phyloP scores from a whole-genome alignment of 495 filamentous ascomycete genomes.

The Copromyces sp. region DNA sequence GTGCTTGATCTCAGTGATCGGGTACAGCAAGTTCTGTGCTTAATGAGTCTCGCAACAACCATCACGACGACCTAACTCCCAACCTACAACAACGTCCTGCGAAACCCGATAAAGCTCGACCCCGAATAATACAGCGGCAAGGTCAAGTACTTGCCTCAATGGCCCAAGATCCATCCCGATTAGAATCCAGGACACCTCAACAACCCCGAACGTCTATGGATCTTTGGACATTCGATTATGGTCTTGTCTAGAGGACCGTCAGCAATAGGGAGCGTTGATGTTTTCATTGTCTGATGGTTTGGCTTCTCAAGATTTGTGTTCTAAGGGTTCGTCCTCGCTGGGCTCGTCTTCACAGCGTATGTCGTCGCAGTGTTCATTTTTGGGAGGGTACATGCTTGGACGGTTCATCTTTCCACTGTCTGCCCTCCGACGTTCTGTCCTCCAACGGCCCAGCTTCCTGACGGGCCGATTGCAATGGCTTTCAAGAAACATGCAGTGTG shows the following conservation, averaged over 20 bases:
- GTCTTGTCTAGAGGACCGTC: not conserved
- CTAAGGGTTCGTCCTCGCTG: not conserved
- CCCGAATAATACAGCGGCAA: not conserved
- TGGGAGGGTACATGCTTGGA: not conserved
- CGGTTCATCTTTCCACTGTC: not conserved
- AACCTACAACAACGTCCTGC: not conserved
- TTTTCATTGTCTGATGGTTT: not conserved
- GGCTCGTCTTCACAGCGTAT: not conserved
- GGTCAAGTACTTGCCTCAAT: not conserved
- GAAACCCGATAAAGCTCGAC: not conserved
- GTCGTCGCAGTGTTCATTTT: not conserved
- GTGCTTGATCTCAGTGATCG: no score
- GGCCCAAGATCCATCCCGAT: not conserved
- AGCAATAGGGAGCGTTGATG: not conserved
- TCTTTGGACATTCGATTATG: not conserved
- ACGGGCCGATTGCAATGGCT: not conserved
- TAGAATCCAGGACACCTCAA: not conserved
- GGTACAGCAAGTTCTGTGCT: no score
- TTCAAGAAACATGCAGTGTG: not conserved
- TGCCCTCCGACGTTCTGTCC: not conserved
- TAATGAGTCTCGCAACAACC: no score
- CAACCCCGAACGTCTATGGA: not conserved
- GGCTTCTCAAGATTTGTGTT: no score
- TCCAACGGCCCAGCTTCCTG: not conserved
- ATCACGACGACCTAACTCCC: not conserved